Conservation (phyloP, 768 basidiomycete genomes). For the Sarcodon aspratus region DNA sequence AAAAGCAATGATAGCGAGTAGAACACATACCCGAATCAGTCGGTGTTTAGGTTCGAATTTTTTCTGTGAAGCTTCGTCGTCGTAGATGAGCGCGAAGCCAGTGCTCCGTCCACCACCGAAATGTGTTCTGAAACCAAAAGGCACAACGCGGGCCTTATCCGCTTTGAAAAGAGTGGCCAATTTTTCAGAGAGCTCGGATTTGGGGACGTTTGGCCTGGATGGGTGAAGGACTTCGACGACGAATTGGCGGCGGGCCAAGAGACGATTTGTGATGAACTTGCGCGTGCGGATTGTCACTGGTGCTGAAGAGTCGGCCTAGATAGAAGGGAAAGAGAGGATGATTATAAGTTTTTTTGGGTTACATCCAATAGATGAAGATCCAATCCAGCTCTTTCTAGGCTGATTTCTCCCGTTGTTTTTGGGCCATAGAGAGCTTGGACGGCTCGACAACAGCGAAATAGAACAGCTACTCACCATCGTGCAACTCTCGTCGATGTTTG, state of each 20-base stretch:
- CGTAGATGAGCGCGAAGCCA: constrained; percentile 96
- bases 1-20: not conserved
- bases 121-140: constrained; percentile 89
- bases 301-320: constrained; percentile 65
- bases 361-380: constrained; percentile 18
- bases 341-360: constrained; percentile 5
- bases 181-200: constrained; percentile 85
- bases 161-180: constrained; percentile 90
- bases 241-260: constrained; percentile 92
- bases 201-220: constrained; percentile 88
- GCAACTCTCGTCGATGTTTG: not conserved
- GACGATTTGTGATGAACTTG: constrained; percentile 99
- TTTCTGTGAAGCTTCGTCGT: constrained; percentile 87
- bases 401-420: constrained; percentile 2
- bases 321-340: no score
- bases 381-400: constrained; percentile 25
- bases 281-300: constrained; percentile 94
- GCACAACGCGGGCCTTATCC: constrained; percentile 80
- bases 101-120: constrained; percentile 98
- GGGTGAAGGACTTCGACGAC: constrained; percentile 93
- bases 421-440: constrained; percentile 3
- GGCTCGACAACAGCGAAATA: not conserved
- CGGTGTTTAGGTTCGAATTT: constrained; percentile 97
- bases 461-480: constrained; percentile 18
- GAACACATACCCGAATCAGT: constrained; percentile 73